These are phyloP conservation scores for Yamadazyma tumulicola DNA, from an alignment of 805 yeast species.

Conservation along the genomic window DNA sequence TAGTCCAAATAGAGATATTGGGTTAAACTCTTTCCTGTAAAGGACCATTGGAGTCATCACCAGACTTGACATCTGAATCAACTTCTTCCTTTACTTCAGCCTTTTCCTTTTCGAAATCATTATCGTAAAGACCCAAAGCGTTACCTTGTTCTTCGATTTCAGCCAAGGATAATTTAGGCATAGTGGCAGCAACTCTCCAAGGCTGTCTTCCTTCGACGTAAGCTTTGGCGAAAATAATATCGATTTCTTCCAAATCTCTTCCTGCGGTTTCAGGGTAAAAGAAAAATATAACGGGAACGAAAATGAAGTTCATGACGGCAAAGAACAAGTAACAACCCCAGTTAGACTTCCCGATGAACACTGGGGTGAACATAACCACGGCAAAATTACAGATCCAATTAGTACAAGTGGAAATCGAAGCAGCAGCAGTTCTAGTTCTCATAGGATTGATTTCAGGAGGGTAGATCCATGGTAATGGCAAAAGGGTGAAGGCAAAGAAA, in stretches of 20 bases:
- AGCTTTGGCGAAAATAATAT: slow-evolving; percentile 63
- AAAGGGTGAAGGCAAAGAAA: slow-evolving; percentile 42
- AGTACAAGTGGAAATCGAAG: slow-evolving; percentile 43
- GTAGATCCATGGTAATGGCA: slow-evolving; percentile 46
- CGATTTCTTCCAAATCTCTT: slow-evolving; percentile 44
- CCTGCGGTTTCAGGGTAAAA: slow-evolving; percentile 47
- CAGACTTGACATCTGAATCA: slow-evolving; percentile 10
- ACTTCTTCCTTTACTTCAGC: slow-evolving; percentile 27
- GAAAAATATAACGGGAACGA: slow-evolving; percentile 39
- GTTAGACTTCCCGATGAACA: slow-evolving; percentile 33
- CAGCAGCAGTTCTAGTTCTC: slow-evolving; percentile 44
- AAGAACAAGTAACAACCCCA: slow-evolving; percentile 44
- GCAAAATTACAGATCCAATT: slow-evolving; percentile 45
- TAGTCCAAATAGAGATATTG: not conserved
- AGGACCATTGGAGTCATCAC: slow-evolving; percentile 7
- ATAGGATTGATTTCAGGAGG: slow-evolving; percentile 47
- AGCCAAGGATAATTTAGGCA: slow-evolving; percentile 55
- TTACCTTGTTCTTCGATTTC: slow-evolving; percentile 61
- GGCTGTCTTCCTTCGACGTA: slow-evolving; percentile 54
- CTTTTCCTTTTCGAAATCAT: slow-evolving; percentile 37
- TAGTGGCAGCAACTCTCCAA: slow-evolving; percentile 58
- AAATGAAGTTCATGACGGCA: slow-evolving; percentile 35
- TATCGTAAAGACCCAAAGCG: slow-evolving; percentile 53
- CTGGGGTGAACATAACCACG: slow-evolving; percentile 45
- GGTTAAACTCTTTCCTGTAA: slow-evolving; percentile 7